Evolutionary conservation across 352 stramenopile species (phyloP).

Genomic region (Pythium guiyangense): DNA sequence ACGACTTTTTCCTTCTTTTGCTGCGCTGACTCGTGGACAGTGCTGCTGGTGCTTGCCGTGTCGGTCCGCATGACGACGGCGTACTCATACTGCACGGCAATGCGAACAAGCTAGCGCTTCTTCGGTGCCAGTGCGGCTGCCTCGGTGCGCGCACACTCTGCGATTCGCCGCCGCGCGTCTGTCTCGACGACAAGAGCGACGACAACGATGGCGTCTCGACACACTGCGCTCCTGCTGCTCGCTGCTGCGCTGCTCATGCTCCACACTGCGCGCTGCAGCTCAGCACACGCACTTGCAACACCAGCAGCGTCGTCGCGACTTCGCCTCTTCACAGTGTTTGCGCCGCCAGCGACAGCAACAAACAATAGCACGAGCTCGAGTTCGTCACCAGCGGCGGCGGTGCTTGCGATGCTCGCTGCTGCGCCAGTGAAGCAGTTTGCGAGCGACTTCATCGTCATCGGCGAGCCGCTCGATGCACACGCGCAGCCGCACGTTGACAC

Average conservation of each 20-base stretch:
- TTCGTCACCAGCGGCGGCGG: neutral
- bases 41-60: too few relatives aligned
- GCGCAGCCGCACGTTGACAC: neutral
- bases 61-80: too few relatives aligned
- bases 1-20: too few relatives aligned
- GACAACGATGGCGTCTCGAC: neutral
- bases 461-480: neutral
- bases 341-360: neutral
- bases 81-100: too few relatives aligned
- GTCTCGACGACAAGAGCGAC: too few relatives aligned
- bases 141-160: neutral
- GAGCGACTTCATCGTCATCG: constrained; percentile 17
- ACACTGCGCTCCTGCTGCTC: neutral
- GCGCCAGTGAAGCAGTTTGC: constrained; percentile 4
- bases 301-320: neutral
- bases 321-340: neutral
- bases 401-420: neutral
- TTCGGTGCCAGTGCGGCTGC: neutral
- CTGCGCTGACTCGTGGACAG: too few relatives aligned
- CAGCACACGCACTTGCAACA: neutral
- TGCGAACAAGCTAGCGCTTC: neutral
- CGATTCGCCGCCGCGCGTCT: neutral
- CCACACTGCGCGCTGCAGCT: neutral
- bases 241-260: neutral
- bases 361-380: neutral